These are phyloP conservation scores for Gnaphalium uliginosum DNA, from an alignment of 129 eudicot genomes.

Conservation along the genomic window DNA sequence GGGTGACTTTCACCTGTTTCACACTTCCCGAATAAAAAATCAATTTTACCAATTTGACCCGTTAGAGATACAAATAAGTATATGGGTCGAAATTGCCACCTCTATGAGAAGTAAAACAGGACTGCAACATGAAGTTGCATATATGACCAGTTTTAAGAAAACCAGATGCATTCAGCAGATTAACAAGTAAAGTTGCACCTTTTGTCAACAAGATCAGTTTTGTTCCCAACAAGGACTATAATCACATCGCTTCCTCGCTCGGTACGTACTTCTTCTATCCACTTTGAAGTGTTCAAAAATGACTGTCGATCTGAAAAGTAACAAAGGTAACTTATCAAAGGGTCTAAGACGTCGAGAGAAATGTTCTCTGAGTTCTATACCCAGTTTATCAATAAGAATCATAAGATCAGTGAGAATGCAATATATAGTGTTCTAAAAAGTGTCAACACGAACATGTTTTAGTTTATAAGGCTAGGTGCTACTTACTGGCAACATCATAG, in stretches of 20 bases:
- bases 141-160: slow-evolving; percentile 3
- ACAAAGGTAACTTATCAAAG: slow-evolving; percentile 6
- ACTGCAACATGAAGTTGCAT: background rate
- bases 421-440: background rate
- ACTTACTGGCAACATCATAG: slow-evolving; percentile 90
- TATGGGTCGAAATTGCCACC: background rate
- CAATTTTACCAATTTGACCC: background rate
- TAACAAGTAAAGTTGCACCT: slow-evolving; percentile 48
- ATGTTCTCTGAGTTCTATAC: background rate
- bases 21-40: background rate
- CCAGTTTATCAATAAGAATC: background rate
- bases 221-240: slow-evolving; percentile 91
- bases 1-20: background rate
- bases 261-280: slow-evolving; percentile 90
- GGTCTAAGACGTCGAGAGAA: background rate
- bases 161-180: background rate
- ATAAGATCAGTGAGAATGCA: background rate
- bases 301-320: slow-evolving; percentile 67
- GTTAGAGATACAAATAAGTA: background rate
- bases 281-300: slow-evolving; percentile 73
- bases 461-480: background rate
- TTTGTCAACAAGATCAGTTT: slow-evolving; percentile 94
- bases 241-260: slow-evolving; percentile 85
- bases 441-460: background rate
- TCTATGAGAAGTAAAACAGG: background rate